A percentile compares a stretch with the other conserved stretches of the same genome.
Conservation (phyloP, 2,329 filamentous ascomycete genomes). For the Fusarium multiceps region DNA sequence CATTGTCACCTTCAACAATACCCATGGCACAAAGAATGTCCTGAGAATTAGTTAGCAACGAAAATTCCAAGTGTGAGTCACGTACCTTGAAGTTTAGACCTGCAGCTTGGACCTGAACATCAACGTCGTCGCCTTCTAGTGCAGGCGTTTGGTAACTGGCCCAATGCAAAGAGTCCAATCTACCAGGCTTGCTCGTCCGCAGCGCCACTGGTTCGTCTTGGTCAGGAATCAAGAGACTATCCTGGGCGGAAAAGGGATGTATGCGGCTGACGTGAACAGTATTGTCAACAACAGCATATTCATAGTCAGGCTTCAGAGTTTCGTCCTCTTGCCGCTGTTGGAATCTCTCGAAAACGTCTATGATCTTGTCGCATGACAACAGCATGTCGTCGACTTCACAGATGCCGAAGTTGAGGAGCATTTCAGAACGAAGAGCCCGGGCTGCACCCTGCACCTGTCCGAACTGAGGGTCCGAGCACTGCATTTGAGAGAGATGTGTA, state of each 20-base stretch:
- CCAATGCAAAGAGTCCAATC: slow-evolving; percentile 6
- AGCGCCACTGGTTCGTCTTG: not conserved
- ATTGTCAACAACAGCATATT: not conserved
- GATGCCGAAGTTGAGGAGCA: not conserved
- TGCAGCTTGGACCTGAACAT: not conserved
- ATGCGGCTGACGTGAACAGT: not conserved
- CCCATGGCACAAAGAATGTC: slow-evolving; percentile 6
- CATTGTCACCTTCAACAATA: not conserved
- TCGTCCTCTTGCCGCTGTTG: not conserved
- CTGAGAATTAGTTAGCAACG: not conserved
- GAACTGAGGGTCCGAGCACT: not conserved
- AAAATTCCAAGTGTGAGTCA: fast-evolving
- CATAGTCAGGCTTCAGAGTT: not conserved
- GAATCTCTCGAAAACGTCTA: not conserved
- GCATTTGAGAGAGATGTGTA: not conserved
- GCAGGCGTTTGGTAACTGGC: not conserved
- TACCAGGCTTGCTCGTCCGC: slow-evolving; percentile 1
- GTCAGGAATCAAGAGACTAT: not conserved
- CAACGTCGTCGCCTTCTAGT: not conserved
- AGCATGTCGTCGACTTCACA: not conserved
- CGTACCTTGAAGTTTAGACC: slow-evolving; percentile 2
- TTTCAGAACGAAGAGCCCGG: not conserved
- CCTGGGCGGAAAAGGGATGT: not conserved
- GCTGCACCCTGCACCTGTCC: not conserved
- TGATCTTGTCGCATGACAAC: not conserved